Percentiles rank a stretch among this genome's conserved stretches.
Evolutionary conservation across 805 yeast genomes (phyloP).

Genomic region (Debaryomyces hansenii): DNA sequence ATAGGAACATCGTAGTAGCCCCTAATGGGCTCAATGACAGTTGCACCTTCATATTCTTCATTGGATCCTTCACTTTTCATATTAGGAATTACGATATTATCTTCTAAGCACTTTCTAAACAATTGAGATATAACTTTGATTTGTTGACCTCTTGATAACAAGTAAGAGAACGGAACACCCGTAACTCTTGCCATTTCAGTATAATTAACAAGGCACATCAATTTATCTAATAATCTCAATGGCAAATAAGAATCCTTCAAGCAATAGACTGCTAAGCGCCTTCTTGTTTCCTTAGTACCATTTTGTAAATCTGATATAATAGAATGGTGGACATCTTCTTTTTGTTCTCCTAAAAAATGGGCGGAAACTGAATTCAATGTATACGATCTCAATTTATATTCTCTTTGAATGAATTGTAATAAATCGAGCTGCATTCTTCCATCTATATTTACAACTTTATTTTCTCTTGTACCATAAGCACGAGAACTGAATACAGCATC

Average conservation of each 20-base stretch:
- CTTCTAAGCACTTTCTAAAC: constrained; percentile 86
- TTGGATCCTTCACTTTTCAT: constrained; percentile 75
- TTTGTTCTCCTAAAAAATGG: constrained; percentile 89
- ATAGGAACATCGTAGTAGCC: constrained; percentile 97
- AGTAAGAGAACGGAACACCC: constrained; percentile 93
- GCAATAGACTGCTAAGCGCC: constrained; percentile 96
- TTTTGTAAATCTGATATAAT: constrained; percentile 93
- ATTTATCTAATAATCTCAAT: constrained; percentile 78
- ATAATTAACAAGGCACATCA: constrained; percentile 95
- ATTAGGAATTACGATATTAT: constrained; percentile 88
- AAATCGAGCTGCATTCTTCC: constrained; percentile 95
- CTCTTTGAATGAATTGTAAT: constrained; percentile 90
- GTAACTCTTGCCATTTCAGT: constrained; percentile 99
- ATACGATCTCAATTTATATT: constrained; percentile 90
- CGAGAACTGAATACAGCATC: constrained; percentile 87
- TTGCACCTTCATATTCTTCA: constrained; percentile 98
- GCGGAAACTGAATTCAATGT: constrained; percentile 95
- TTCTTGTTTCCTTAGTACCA: constrained; percentile 87
- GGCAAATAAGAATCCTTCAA: constrained; percentile 95
- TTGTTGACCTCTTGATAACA: constrained; percentile 93
- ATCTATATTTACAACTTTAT: constrained; percentile 86
- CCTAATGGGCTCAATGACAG: constrained; percentile 93
- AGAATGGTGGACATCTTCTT: constrained; percentile 97
- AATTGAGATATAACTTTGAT: constrained; percentile 95
- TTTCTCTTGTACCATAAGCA: constrained; percentile 95